Evolutionary conservation across 1,284 basidiomycete species (phyloP), one percentile per base, ranked within the genome.

Genomic region (Ganoderma sinense): DNA sequence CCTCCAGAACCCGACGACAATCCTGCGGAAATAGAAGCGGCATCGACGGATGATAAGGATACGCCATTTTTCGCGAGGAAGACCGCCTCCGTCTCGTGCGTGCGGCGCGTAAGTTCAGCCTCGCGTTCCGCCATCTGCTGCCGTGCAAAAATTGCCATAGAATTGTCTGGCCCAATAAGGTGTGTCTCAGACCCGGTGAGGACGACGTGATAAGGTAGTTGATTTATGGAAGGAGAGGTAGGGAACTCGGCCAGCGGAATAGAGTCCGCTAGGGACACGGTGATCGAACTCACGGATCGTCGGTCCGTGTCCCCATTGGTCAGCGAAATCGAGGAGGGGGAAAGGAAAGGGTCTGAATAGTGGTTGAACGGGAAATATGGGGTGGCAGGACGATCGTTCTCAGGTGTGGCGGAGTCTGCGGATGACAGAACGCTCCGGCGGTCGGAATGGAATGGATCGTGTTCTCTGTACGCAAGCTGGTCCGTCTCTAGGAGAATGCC

Each of bases 141-240:
- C 7, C 72, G 70, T 20, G 72, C 72, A 23, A 64, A 66, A 48
- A 62, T 68, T 1, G 70, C 66, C 64, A 71, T 68, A 6, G 68
- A 51, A 65, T 71, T 73, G 36, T 70, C 72, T 13, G 72, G 69
- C 6, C 73, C 73, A 13, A 67, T 69, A 39, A 70, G 62, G 33
- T 64, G 64, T 2, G 67, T 72, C 59, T 74, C 69, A 11, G 40
- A 36, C 1, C 67, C 59, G 14, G 62, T 66, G 14, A 69, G 66
- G 13, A 73, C 60, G 23, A 71, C 53, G 5, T 45, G 65, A 4
- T 67, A 66, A 11, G 55, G 31, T 8, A 48, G 29, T 31, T n/a
- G 51, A 51, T 20, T 18, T 23, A 16, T 16, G 58, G 58, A 45
- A 33, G 65, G 36, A 6, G 62, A 56, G 8, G 64, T 3, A 31